These are phyloP conservation scores for California macrophylla DNA, from an alignment of 441 rosid species.

Conservation along the genomic window DNA sequence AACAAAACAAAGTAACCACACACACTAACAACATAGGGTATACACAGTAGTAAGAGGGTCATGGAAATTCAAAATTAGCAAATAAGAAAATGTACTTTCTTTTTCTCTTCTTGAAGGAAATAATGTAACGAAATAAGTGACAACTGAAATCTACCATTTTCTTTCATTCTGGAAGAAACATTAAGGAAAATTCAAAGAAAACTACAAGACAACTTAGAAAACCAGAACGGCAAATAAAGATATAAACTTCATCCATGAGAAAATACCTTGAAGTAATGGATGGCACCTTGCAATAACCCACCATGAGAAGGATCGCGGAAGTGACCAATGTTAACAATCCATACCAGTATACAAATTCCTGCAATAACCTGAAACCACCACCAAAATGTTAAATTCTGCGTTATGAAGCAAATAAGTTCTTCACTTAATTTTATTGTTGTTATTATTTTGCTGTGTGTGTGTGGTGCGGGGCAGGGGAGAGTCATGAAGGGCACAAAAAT, in stretches of 20 bases:
- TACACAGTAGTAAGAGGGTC: neutral
- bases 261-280: constrained; percentile 90
- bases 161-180: neutral
- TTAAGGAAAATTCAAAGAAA: neutral
- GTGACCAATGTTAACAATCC: constrained; percentile 97
- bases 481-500: neutral
- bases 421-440: neutral
- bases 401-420: neutral
- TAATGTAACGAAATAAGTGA: neutral
- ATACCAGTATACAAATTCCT: constrained; percentile 87
- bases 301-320: constrained; percentile 95
- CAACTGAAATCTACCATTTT: neutral
- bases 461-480: neutral
- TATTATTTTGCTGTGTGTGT: neutral
- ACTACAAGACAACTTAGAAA: neutral
- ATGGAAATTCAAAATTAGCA: constrained; percentile 7
- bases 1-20: neutral
- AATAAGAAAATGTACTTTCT: neutral
- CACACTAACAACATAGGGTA: neutral
- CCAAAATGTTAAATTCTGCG: neutral
- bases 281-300: constrained; percentile 84
- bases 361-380: constrained; percentile 73
- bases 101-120: neutral
- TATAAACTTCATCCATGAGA: constrained; percentile 5
- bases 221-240: neutral